Base-by-base conservation (phyloP, 257 asterid species). In the Solanum piurae region DNA sequence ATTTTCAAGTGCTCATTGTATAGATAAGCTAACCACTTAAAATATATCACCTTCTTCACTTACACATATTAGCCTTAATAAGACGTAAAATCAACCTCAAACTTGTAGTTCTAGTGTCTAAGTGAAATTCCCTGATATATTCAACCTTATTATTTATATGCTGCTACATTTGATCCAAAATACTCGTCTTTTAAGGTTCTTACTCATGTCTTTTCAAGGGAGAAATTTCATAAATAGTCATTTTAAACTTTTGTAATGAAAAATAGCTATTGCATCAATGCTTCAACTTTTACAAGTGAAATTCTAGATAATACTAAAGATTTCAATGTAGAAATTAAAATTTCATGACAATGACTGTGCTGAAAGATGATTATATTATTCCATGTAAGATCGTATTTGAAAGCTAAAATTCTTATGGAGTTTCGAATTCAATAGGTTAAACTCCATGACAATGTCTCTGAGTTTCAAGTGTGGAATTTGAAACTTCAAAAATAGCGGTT, bases 1-100 rank as follows among this genome's bases (percentile, higher is more conserved):
- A 66, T 11, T 12, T 66, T 66, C 1, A 66, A 66, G 18, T 2
- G 9, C 0, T 1, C 9, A 3, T 0, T 66, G 34, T 11, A 11
- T 66, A n/a, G 9, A 25, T 66, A 66, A 66, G 34, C 4, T 25
- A 64, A 64, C 7, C 18, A 64, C 34, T 25, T 64, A n/a, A 25
- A 64, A 25, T 64, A 58, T 21, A 25, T 64, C 3, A 64, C 2
- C 2, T 0, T 5, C 9, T 25, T n/a, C 3, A 2, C 1, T 62
- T 62, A 62, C 0, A 62, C 31, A 11, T 7, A 62, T n/a, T n/a
- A n/a, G 0, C 3, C 7, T 66, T 0, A 12, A 11, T 66, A 25
- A 66, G 2, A 12, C 4, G 2, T 66, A 66, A 5, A 0, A 27
- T 25, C 18, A 27, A 25, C 34, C 4, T 25, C 8, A n/a, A n/a